Base-by-base conservation (phyloP, 1,284 basidiomycete species). In the Cryptococcus sp. region DNA sequence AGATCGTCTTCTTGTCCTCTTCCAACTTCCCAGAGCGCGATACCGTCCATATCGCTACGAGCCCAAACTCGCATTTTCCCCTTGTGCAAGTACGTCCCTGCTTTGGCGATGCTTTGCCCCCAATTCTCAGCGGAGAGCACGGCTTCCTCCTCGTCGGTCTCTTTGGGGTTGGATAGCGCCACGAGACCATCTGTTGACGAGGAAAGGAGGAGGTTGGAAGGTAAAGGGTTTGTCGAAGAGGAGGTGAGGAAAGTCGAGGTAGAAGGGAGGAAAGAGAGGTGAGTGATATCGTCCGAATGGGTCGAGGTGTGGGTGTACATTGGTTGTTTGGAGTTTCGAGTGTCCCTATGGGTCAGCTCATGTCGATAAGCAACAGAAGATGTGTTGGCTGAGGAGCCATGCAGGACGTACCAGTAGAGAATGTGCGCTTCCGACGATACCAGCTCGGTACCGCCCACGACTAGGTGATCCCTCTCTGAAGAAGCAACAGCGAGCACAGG, bases 271-370 rank as follows among this genome's bases (percentile, higher is more conserved):
- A 77, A 69, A 5, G 69, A 65, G 18, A 77, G 69, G 33, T 72
- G 61, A 18, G 76, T 77, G 51, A 78, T 73, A 53, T 76, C 75
- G 66, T 78, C 76, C 18, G 74, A 75, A 52, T 78, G 77, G 11
- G 76, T 73, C 6, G 76, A 74, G 6, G 71, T 62, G 56, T 78
- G 76, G 4, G 64, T 53, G 56, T 75, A 74, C 1, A 72, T 56
- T 0, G 75, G 68, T 18, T 63, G 37, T 19, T 62, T 55, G 18
- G 68, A 32, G 37, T 69, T 64, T 16, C 74, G 66, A 11, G 63
- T 63, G 50, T 76, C 74, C 69, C 73, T 75, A 45, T 5, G 7
- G 4, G 18, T 32, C 21, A 42, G 23, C 9, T 14, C 7, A 31
- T 7, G 28, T 7, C 32, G 19, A 31, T 16, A 10, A 22, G 9